phyloP scores from a whole-genome alignment of 257 asterid genomes.

The Solanum sejunctum region DNA sequence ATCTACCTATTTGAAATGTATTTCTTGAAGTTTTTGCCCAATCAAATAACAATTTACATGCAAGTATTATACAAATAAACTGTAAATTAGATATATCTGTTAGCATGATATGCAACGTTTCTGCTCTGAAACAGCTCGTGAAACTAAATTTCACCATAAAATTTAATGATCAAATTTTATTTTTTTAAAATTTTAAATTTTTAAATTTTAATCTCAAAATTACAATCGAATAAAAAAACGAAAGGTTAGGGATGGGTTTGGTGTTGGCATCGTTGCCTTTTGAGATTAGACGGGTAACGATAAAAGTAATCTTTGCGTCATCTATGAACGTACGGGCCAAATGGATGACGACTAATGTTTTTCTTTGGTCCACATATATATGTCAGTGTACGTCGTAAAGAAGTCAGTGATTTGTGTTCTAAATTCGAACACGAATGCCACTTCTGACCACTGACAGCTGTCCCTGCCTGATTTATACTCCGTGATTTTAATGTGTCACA shows the following conservation, averaged over 20 bases:
- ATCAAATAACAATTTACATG: not conserved
- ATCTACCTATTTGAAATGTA: not conserved
- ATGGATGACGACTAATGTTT: not conserved
- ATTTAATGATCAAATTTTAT: not conserved
- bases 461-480: not conserved
- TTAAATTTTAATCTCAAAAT: not conserved
- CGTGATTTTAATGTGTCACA: not conserved
- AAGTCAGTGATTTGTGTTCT: not conserved
- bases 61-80: not conserved
- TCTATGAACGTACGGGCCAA: not conserved
- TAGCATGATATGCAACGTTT: not conserved
- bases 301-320: not conserved
- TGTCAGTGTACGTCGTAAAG: not conserved
- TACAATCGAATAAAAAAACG: not conserved
- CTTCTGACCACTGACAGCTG: not conserved
- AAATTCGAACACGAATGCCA: slow-evolving; percentile 4
- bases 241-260: not conserved
- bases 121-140: not conserved
- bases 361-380: not conserved
- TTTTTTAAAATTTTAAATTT: not conserved
- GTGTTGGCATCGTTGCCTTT: not conserved
- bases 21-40: not conserved
- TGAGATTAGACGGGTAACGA: not conserved
- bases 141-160: not conserved
- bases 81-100: not conserved